Evolutionary conservation across 116 monocot species (phyloP).

Genomic region (Dioscorea cayenensis): DNA sequence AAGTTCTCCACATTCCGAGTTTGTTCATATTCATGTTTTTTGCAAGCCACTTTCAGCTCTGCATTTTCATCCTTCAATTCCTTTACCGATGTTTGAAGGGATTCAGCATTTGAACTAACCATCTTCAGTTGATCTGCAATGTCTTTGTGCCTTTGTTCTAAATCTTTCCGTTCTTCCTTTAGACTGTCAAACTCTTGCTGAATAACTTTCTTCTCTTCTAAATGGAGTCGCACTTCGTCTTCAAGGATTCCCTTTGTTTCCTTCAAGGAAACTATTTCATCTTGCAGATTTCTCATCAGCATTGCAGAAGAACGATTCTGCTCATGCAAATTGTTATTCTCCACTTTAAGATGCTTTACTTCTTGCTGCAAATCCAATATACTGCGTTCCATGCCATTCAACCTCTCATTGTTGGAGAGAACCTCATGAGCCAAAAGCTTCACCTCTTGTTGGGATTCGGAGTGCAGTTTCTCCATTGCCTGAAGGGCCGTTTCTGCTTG

Average conservation of each 20-base stretch:
- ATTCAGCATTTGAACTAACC: conserved; percentile 24
- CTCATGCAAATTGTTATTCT: conserved; percentile 34
- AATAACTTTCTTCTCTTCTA: conserved; percentile 34
- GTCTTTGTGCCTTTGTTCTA: conserved; percentile 22
- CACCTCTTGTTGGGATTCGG: conserved; percentile 47
- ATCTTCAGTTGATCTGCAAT: conserved; percentile 35
- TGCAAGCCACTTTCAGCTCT: conserved; percentile 50
- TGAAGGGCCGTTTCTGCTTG: conserved; percentile 35
- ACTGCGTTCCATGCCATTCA: conserved; percentile 40
- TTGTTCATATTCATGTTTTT: conserved; percentile 50
- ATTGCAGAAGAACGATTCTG: conserved; percentile 21
- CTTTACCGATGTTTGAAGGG: conserved; percentile 39
- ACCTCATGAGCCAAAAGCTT: conserved; percentile 28
- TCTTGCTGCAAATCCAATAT: conserved; percentile 32
- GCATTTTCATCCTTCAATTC: conserved; percentile 42
- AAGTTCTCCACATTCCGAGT: conserved; percentile 30
- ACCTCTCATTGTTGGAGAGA: conserved; percentile 24
- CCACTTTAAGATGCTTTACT: conserved; percentile 23
- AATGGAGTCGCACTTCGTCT: conserved; percentile 29
- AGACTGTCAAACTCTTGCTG: conserved; percentile 24
- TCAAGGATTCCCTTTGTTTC: conserved; percentile 47
- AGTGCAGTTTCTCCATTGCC: conserved; percentile 32
- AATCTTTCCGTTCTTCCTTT: conserved; percentile 25
- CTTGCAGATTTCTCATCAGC: conserved; percentile 34
- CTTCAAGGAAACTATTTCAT: conserved; percentile 37